Percentiles rank a stretch among this genome's conserved stretches.
Evolutionary conservation across 495 filamentous ascomycete genomes (phyloP).

Genomic region (Oleoguttula mirabilis): DNA sequence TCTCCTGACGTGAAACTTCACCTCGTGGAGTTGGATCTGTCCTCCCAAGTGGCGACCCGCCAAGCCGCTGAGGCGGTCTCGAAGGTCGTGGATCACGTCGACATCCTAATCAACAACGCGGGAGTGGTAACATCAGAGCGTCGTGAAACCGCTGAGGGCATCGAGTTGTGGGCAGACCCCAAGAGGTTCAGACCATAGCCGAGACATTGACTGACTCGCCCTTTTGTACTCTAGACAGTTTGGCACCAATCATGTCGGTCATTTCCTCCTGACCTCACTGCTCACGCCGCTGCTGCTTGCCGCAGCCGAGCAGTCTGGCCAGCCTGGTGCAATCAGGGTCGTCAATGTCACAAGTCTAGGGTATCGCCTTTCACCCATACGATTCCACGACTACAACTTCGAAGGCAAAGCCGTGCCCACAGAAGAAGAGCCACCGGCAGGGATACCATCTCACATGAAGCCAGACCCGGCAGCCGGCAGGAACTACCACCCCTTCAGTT

Average conservation of each 20-base stretch:
- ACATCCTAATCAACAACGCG: conserved; percentile 39
- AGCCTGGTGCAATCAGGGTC: conserved; percentile 24
- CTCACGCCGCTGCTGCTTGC: conserved; percentile 36
- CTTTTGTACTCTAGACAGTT: too few species aligned
- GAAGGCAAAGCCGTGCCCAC: conserved; percentile 16
- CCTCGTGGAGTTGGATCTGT: conserved; percentile 36
- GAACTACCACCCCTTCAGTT: conserved; percentile 13
- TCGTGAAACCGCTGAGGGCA: conserved; percentile 27
- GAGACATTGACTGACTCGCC: too few species aligned
- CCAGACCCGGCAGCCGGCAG: background rate
- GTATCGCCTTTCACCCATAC: conserved; percentile 23
- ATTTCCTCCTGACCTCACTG: conserved; percentile 25
- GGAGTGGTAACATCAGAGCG: conserved; percentile 31
- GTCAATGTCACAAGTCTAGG: conserved; percentile 35
- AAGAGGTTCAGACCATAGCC: too few species aligned
- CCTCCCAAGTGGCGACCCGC: conserved; percentile 35
- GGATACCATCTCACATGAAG: conserved; percentile 8
- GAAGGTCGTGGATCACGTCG: conserved; percentile 27
- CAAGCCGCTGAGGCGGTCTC: conserved; percentile 33
- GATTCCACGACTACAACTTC: conserved; percentile 37
- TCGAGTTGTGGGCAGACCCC: too few species aligned
- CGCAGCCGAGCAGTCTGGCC: conserved; percentile 23
- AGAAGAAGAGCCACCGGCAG: conserved; percentile 8
- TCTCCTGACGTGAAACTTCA: conserved; percentile 31
- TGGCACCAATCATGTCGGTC: conserved; percentile 25